Conservation (phyloP, 108 stramenopile species). For the Nitzschia palea region DNA sequence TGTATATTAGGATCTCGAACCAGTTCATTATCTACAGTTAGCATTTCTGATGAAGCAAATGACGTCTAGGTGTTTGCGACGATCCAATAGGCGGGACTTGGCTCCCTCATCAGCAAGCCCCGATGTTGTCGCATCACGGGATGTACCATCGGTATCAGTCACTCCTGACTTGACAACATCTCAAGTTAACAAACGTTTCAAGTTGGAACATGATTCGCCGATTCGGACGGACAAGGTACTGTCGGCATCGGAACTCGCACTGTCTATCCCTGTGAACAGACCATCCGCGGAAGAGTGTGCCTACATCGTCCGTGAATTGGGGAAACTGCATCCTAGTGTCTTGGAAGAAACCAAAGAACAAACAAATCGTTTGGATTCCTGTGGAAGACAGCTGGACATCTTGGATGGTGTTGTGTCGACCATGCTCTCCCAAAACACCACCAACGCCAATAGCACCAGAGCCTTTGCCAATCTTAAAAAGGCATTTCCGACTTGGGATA, state of each 20-base stretch:
- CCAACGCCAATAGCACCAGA: constrained; percentile 55
- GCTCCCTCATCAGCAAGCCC: background rate
- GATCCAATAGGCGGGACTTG: background rate
- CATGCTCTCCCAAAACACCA: constrained; percentile 86
- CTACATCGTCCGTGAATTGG: constrained; percentile 39
- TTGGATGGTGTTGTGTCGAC: constrained; percentile 69
- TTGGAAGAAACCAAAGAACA: constrained; percentile 48
- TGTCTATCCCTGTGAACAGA: too few relatives aligned
- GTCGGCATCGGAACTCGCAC: too few relatives aligned
- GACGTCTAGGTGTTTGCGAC: too few relatives aligned
- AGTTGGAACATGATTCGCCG: background rate
- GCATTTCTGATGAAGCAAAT: too few relatives aligned
- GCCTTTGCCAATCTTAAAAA: constrained; percentile 66
- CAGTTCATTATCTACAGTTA: too few relatives aligned
- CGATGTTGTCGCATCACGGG: background rate
- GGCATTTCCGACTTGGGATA: constrained; percentile 60
- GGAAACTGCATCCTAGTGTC: constrained; percentile 65
- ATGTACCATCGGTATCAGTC: background rate
- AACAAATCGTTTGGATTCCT: constrained; percentile 20
- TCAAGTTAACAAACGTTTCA: background rate
- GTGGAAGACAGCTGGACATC: constrained; percentile 12
- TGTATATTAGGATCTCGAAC: too few relatives aligned
- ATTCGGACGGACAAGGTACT: background rate
- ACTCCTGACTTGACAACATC: background rate
- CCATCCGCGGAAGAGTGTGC: constrained; percentile 36